Evolutionary conservation across 2,329 filamentous ascomycete species (phyloP), one percentile per base, ranked within the genome.

Genomic region (Coleophoma cylindrospora): DNA sequence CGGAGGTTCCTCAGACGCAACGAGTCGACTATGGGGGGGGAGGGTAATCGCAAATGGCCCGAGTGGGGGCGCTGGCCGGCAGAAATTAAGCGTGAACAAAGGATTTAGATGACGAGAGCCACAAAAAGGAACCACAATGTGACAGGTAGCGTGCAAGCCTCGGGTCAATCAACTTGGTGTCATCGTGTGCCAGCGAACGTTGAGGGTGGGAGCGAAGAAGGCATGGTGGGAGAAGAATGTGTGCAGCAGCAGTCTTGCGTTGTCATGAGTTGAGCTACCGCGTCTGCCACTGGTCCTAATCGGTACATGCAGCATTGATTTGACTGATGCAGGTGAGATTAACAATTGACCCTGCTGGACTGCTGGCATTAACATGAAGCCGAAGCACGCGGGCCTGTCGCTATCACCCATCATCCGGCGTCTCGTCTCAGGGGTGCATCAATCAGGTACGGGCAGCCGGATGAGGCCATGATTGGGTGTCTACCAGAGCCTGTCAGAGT

Each of bases 341-440:
- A 40, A 34, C 40, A 37, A 13, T 21, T 43, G 27, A 32, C 40
- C 27, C 27, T 27, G 27, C 4, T 27, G 27, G 27, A 22, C 34
- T 17, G 40, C 44, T 43, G 40, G 47, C 47, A 49, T 49, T 49
- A 49, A 48, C 32, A 43, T 49, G 47, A 8, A 37, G 13, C 19
- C 33, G 32, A 32, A 27, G 32, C 41, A n/a, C 32, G 17, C 22
- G 40, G 32, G 19, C 14, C 40, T 43, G 47, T 44, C 41, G 19
- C 41, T n/a, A 6, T 43, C 41, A 41, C 43, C n/a, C 27, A 27
- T 27, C 27, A 6, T 27, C 27, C 27, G 22, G 40, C 40, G 47
- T 49, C 40, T 49, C 32, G 37, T 15, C 15, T 12, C 47, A 49
- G 40, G 47, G 47, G 40, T 14, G 9, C 11, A 10, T 9, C 3